These are phyloP conservation scores for Pseudocercospora cruenta DNA, from an alignment of 2,329 filamentous ascomycete genomes.

Conservation along the genomic window DNA sequence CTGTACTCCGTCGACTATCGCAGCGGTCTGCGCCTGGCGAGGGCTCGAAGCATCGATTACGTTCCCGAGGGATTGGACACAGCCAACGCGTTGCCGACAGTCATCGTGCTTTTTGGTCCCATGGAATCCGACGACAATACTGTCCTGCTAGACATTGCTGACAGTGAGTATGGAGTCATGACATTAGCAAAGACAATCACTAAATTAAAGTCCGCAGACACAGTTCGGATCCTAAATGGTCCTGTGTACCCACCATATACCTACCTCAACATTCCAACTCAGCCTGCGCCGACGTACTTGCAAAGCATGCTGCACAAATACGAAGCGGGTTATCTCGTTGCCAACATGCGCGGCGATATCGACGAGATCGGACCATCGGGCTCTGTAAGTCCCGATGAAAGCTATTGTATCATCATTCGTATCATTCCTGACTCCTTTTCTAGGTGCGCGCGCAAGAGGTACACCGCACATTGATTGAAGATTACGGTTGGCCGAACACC, in stretches of 20 bases:
- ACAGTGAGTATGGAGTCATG: not conserved
- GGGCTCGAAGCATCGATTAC: not conserved
- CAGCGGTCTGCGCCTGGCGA: not conserved
- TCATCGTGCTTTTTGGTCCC: not conserved
- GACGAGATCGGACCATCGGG: not conserved
- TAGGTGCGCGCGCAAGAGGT: not conserved
- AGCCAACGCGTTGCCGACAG: not conserved
- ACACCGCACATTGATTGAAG: not conserved
- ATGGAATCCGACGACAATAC: not conserved
- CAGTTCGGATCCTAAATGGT: not conserved
- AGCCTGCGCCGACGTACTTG: not conserved
- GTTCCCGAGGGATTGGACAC: not conserved
- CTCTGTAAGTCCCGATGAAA: not conserved
- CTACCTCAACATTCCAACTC: not conserved
- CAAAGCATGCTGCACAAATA: not conserved
- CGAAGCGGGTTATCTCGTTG: not conserved
- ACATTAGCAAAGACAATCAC: not conserved
- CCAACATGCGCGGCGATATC: not conserved
- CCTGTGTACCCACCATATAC: not conserved
- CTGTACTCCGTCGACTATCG: not conserved
- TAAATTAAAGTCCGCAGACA: not conserved
- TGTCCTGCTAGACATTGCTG: not conserved
- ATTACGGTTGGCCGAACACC: slow-evolving; percentile 1
- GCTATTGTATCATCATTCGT: no score
- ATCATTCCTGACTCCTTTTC: no score